A percentile compares a stretch with the other conserved stretches of the same genome.
These are phyloP conservation scores for Paradendryphiella salina DNA, from an alignment of 2,329 filamentous ascomycete genomes.

Conservation along the genomic window DNA sequence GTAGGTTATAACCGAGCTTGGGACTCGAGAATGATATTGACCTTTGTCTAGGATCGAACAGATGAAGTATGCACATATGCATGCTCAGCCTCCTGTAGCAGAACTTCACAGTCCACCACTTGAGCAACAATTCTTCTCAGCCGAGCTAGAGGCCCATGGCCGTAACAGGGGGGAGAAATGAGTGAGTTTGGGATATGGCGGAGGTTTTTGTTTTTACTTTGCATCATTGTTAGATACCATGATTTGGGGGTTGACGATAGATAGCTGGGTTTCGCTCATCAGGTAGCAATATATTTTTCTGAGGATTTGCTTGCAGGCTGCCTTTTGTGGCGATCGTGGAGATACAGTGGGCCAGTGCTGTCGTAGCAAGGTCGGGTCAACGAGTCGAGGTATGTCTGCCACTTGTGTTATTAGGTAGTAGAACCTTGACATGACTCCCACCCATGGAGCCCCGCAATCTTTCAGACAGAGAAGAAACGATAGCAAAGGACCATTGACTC, in stretches of 20 bases:
- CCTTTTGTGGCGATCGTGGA: neutral
- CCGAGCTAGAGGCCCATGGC: conserved; percentile 32
- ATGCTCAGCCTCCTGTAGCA: conserved; percentile 9
- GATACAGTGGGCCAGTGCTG: neutral
- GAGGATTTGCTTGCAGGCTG: neutral
- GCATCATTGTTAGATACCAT: neutral
- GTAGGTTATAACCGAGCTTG: conserved; percentile 20
- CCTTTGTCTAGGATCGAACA: conserved; percentile 23
- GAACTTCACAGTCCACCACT: conserved; percentile 33
- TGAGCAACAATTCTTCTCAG: conserved; percentile 27
- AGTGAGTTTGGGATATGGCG: neutral
- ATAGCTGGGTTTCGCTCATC: neutral
- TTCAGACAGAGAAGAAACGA: neutral
- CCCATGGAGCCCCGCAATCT: neutral
- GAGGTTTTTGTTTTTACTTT: neutral
- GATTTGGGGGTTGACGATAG: neutral
- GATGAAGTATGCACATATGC: conserved; percentile 23
- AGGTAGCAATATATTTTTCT: neutral
- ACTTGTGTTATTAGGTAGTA: neutral
- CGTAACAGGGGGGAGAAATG: conserved; percentile 10
- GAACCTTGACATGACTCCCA: neutral
- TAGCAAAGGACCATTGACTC: neutral
- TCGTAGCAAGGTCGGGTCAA: neutral
- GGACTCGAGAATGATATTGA: neutral
- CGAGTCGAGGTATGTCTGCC: neutral